Conservation (phyloP, 441 rosid species). For the Gossypium schwendimanii region DNA sequence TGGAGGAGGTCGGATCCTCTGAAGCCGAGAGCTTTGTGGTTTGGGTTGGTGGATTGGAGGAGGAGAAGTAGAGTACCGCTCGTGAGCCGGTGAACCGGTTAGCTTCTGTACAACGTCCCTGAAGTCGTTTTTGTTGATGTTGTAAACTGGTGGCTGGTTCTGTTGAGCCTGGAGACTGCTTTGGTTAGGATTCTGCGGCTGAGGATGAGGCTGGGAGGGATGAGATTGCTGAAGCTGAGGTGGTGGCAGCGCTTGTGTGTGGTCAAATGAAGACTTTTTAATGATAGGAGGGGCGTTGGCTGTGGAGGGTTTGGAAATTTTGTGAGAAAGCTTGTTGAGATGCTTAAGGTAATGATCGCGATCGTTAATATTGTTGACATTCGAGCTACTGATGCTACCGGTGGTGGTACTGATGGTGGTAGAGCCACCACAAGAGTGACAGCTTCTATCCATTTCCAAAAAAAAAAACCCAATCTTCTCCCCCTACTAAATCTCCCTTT, state of each 20-base stretch:
- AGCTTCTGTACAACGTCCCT: constrained; percentile 91
- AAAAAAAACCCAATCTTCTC: neutral
- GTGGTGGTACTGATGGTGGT: constrained; percentile 25
- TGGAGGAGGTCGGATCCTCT: constrained; percentile 94
- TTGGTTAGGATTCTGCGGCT: constrained; percentile 14
- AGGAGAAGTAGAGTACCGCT: constrained; percentile 66
- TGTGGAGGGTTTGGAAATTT: constrained; percentile 23
- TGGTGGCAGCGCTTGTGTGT: constrained; percentile 15
- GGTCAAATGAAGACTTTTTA: constrained; percentile 29
- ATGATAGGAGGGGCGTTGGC: constrained; percentile 5
- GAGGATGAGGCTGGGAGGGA: constrained; percentile 9
- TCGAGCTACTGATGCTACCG: constrained; percentile 18
- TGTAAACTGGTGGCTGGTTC: constrained; percentile 89
- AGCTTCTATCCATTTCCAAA: constrained; percentile 50
- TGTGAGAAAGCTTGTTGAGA: constrained; percentile 78
- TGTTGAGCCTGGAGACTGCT: constrained; percentile 34
- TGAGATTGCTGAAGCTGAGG: constrained; percentile 17
- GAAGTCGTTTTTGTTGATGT: constrained; percentile 86
- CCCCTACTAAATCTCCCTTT: neutral
- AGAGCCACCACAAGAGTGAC: constrained; percentile 50
- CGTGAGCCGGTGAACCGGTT: constrained; percentile 86
- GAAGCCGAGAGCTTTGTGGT: constrained; percentile 76
- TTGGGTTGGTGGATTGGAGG: constrained; percentile 70
- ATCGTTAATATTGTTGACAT: constrained; percentile 5
- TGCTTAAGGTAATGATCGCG: constrained; percentile 53